phyloP scores from a whole-genome alignment of 2,329 filamentous ascomycete species.

The Moelleriella libera region DNA sequence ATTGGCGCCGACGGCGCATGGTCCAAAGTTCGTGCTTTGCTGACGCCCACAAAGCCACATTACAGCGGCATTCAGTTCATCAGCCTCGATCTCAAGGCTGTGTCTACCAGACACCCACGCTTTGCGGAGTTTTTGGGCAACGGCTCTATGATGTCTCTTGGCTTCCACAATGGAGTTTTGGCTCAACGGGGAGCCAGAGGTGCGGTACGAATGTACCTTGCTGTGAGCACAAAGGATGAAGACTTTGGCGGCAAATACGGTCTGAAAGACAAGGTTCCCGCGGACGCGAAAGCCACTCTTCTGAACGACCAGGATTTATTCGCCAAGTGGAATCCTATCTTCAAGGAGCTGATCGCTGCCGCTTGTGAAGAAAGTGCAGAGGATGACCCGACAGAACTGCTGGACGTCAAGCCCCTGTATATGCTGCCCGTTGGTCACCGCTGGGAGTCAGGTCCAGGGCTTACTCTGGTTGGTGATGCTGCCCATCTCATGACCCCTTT shows the following conservation, averaged over 20 bases:
- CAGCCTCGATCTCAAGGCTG: slow-evolving; percentile 12
- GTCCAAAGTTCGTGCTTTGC: slow-evolving; percentile 18
- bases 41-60: slow-evolving; percentile 19
- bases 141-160: slow-evolving; percentile 15
- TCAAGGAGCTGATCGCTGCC: slow-evolving; percentile 13
- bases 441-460: slow-evolving; percentile 26
- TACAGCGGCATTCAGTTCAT: slow-evolving; percentile 24
- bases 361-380: slow-evolving; percentile 13
- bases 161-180: slow-evolving; percentile 21
- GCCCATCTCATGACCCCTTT: slow-evolving; percentile 38
- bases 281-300: slow-evolving; percentile 7
- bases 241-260: background rate
- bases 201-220: slow-evolving; percentile 10
- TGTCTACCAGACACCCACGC: slow-evolving; percentile 12
- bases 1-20: slow-evolving; percentile 8
- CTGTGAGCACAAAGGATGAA: slow-evolving; percentile 8
- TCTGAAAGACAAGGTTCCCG: slow-evolving; percentile 4
- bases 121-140: slow-evolving; percentile 23
- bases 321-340: slow-evolving; percentile 10
- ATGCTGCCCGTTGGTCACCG: slow-evolving; percentile 26
- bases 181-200: slow-evolving; percentile 14
- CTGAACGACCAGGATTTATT: slow-evolving; percentile 10
- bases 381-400: slow-evolving; percentile 6
- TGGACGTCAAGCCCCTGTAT: slow-evolving; percentile 12
- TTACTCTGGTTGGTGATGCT: slow-evolving; percentile 39